Conservation (phyloP, 1,139 yeast species). For the Chernovozyma sophiae-reginae region DNA sequence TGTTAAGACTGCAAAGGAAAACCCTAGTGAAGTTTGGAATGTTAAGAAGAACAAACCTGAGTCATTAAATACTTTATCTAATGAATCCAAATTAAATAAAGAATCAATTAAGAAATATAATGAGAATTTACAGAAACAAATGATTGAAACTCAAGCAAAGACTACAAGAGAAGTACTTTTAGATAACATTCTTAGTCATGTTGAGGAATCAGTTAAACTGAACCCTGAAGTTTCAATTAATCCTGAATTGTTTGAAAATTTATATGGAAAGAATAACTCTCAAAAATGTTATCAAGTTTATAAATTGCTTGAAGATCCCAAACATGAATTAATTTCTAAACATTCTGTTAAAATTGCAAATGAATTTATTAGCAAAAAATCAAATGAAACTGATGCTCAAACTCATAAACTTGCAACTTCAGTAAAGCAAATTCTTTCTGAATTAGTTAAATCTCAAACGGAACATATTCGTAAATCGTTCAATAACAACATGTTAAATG, state of each 20-base stretch:
- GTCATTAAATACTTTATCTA: conserved; percentile 29
- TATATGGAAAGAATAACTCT: conserved; percentile 21
- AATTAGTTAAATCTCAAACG: conserved; percentile 47
- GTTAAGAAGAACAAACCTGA: conserved; percentile 44
- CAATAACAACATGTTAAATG: conserved; percentile 22
- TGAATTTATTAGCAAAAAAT: conserved; percentile 28
- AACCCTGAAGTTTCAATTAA: conserved; percentile 21
- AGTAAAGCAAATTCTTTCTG: conserved; percentile 53
- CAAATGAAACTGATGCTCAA: conserved; percentile 32
- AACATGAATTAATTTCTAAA: conserved; percentile 23
- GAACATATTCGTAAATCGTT: conserved; percentile 46
- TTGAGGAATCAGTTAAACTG: conserved; percentile 12
- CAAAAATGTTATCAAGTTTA: conserved; percentile 31
- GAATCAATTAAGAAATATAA: conserved; percentile 23
- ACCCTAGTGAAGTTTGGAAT: conserved; percentile 60
- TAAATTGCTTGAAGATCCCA: conserved; percentile 22
- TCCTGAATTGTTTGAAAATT: conserved; percentile 17
- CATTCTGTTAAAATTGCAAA: conserved; percentile 16
- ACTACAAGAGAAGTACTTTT: conserved; percentile 47
- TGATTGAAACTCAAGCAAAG: conserved; percentile 36
- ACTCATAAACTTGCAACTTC: conserved; percentile 41
- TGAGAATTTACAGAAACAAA: conserved; percentile 23
- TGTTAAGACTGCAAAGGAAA: conserved; percentile 52
- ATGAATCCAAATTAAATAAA: conserved; percentile 14
- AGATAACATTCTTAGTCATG: conserved; percentile 29